Evolutionary conservation across 371 early-diverging fungal species (phyloP), one percentile per base, ranked within the genome.

Genomic region (Paraphysoderma sedebokerense): DNA sequence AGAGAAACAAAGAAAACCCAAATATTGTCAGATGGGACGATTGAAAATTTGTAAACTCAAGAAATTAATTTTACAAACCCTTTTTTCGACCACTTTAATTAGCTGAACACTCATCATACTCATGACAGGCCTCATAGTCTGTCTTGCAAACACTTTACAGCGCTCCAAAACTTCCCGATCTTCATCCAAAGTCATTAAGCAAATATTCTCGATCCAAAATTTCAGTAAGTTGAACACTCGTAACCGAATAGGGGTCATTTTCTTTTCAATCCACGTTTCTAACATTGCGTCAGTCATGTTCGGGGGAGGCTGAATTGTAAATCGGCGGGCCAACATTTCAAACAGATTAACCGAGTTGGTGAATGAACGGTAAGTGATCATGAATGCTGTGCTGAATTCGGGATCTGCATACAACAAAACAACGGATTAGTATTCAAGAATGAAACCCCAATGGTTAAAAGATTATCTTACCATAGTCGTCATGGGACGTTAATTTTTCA

Each of bases 181-280:
- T 17, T 65, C 68, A 5, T 58, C 42, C 55, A 23, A 66, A 47
- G 35, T 26, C 12, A 44, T 30, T n/a, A 53, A 22, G n/a, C 47
- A 90, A 56, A 81, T 81, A 39, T 67, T 67, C 51, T 92, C 91
- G 6, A 95, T 65, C 96, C 96, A 95, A 8, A 74, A 71, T 53
- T 89, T 88, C 57, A 90, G 77, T 8, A 90, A 76, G 56, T 88
- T 90, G 59, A 79, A 83, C 2, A 95, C 92, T n/a, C 85, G 72
- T 45, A 91, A 60, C 9, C 90, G 81, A 29, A 90, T 76, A 1
- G 88, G 82, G 33, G 73, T 82, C 38, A 80, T 66, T 56, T 92
- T 91, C 57, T 79, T 81, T 45, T 88, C 87, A 40, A 65, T 67
- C 92, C 93, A 95, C 2, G 71, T 58, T 15, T 67, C 70, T 11